These are phyloP conservation scores for Zymoseptoria crescenta DNA, from an alignment of 2,329 filamentous ascomycete genomes.

Conservation along the genomic window DNA sequence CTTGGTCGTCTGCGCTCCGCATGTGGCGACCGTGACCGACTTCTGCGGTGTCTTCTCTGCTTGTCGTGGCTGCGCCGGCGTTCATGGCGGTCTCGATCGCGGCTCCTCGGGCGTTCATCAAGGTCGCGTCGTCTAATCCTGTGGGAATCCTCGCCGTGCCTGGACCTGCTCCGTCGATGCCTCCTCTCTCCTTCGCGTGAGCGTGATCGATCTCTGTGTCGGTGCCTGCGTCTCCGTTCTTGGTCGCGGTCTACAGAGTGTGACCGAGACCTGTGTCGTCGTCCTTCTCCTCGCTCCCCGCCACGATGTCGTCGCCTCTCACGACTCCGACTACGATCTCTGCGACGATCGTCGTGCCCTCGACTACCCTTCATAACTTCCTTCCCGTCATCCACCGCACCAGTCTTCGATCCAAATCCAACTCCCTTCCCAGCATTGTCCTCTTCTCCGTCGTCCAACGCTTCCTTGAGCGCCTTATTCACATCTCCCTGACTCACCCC, in stretches of 20 bases:
- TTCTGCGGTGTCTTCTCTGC: constrained; percentile 5
- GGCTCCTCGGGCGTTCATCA: constrained; percentile 10
- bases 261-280: constrained; percentile 21
- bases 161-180: constrained; percentile 14
- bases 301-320: constrained; percentile 16
- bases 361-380: constrained; percentile 13
- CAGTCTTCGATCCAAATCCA: constrained; percentile 17
- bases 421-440: constrained; percentile 25
- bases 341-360: constrained; percentile 17
- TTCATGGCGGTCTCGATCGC: constrained; percentile 8
- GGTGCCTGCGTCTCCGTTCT: constrained; percentile 19
- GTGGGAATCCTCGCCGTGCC: constrained; percentile 5
- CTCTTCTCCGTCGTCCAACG: constrained; percentile 34
- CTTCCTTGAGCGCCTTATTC: constrained; percentile 46
- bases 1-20: constrained; percentile 8
- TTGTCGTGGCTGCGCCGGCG: constrained; percentile 7
- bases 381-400: constrained; percentile 7
- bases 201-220: constrained; percentile 14
- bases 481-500: constrained; percentile 50
- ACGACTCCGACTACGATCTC: constrained; percentile 20
- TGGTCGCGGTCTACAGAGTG: constrained; percentile 20
- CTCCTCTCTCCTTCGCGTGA: constrained; percentile 16
- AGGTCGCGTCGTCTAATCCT: constrained; percentile 3
- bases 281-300: constrained; percentile 16
- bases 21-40: constrained; percentile 18